Evolutionary conservation across 169 alveolate genomes (phyloP).

Genomic region (Cryptosporidium bovis): DNA sequence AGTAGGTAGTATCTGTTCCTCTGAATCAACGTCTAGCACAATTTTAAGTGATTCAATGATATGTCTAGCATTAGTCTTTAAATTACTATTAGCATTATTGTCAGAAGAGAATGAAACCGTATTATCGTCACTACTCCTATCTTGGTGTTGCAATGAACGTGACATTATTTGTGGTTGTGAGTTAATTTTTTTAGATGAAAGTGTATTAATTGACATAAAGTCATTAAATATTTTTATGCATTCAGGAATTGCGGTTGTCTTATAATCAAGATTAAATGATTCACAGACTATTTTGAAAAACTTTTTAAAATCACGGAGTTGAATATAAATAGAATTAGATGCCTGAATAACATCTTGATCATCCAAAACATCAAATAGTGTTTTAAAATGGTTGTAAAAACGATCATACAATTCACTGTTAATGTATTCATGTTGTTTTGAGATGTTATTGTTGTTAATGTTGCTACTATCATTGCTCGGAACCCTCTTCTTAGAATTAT

Average conservation of each 20-base stretch:
- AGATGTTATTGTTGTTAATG: background rate
- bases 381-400: conserved; percentile 63
- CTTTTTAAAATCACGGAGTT: conserved; percentile 57
- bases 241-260: conserved; percentile 39
- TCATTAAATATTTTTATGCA: conserved; percentile 45
- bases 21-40: conserved; percentile 60
- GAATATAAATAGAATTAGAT: conserved; percentile 61
- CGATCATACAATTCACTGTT: conserved; percentile 51
- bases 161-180: conserved; percentile 44
- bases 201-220: background rate
- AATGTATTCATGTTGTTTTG: background rate
- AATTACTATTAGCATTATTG: background rate
- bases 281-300: conserved; percentile 30
- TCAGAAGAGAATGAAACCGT: background rate
- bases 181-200: background rate
- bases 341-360: conserved; percentile 71
- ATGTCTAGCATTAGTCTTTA: conserved; percentile 4
- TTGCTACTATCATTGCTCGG: background rate
- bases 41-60: conserved; percentile 59
- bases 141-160: conserved; percentile 4
- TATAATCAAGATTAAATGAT: conserved; percentile 37
- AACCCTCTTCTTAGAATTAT: background rate
- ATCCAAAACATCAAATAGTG: conserved; percentile 58
- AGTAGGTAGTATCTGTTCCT: conserved; percentile 60
- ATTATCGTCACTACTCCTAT: background rate